Base-by-base conservation (phyloP, 1,284 basidiomycete genomes). In the Leccinum pachyderme region DNA sequence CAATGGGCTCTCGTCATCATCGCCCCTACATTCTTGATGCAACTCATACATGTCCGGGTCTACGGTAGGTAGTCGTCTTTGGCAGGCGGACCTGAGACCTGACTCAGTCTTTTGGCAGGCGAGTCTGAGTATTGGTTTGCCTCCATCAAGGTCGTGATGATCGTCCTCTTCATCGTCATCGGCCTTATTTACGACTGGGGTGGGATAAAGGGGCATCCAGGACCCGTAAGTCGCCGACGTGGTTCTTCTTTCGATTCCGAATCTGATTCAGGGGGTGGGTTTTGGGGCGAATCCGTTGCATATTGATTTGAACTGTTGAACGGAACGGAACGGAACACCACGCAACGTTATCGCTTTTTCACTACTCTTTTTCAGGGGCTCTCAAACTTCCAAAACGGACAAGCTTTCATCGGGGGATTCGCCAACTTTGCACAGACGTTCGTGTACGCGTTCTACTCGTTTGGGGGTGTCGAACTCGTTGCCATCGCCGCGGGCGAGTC, bases 381-480 rank as follows among this genome's bases (percentile, higher is more conserved):
- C 2, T 68, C 78, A 1, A 84, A 83, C 65, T 83, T 83, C 58
- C 76, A 75, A 15, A 59, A 77, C 47, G 74, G 72, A 27, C 75
- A 81, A 65, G 78, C 81, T 0, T 82, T 83, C 61, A 70, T 80
- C 9, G 80, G 80, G 12, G 80, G 81, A 39, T 82, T 82, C 57
- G 61, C 77, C 37, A 73, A 76, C 27, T 79, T 81, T 61, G 77
- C 79, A 2, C 79, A 81, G 60, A 81, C 75, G 2, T 82, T 81
- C 49, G 78, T 81, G 15, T 82, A 73, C 52, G 82, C 81, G 4
- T 83, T 83, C 59, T 89, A 83, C 71, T 86, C 84, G n/a, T 89
- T 82, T 70, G 82, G 84, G 46, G 87, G 87, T n/a, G 84, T 87
- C 29, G 87, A 89, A 60, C 81, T 90, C 5, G 83, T 89, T 24